Evolutionary conservation across 2,329 filamentous ascomycete genomes (phyloP).

Genomic region (Ophiocordyceps camponoti-rufipedis): DNA sequence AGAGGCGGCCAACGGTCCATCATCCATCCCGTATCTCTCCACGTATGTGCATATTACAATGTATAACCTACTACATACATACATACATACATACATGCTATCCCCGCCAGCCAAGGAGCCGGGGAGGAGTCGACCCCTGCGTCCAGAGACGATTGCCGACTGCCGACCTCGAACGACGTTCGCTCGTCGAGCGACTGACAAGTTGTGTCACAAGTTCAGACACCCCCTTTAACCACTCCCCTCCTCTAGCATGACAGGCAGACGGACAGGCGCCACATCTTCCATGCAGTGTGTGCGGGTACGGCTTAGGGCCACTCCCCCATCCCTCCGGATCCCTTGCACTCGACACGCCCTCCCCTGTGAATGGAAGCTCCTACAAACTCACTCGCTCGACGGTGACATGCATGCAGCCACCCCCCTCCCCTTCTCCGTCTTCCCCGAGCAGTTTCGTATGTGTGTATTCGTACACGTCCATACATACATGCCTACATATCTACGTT

Average conservation of each 20-base stretch:
- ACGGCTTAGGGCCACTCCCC: background rate
- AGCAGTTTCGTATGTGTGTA: slow-evolving; percentile 1
- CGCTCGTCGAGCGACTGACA: slow-evolving; percentile 1
- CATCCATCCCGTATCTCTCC: background rate
- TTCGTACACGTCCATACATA: no score
- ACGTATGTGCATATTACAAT: background rate
- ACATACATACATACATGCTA: no score
- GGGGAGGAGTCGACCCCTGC: no score
- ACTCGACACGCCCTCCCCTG: background rate
- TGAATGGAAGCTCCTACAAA: background rate
- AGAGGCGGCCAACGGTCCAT: background rate
- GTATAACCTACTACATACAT: background rate
- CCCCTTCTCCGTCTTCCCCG: slow-evolving; percentile 2
- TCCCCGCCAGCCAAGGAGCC: no score
- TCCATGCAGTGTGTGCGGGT: background rate
- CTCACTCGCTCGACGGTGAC: background rate
- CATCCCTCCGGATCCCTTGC: background rate
- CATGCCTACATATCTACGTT: background rate
- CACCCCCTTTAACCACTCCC: slow-evolving; percentile 2
- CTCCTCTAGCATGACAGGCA: slow-evolving; percentile 3
- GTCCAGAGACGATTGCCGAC: background rate
- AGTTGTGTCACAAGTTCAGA: slow-evolving; percentile 2
- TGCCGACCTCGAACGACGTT: background rate
- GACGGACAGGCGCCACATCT: background rate
- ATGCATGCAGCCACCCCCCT: slow-evolving; percentile 1